Conservation (phyloP, 495 filamentous ascomycete genomes). For the Thermochaetoides thermophila region DNA sequence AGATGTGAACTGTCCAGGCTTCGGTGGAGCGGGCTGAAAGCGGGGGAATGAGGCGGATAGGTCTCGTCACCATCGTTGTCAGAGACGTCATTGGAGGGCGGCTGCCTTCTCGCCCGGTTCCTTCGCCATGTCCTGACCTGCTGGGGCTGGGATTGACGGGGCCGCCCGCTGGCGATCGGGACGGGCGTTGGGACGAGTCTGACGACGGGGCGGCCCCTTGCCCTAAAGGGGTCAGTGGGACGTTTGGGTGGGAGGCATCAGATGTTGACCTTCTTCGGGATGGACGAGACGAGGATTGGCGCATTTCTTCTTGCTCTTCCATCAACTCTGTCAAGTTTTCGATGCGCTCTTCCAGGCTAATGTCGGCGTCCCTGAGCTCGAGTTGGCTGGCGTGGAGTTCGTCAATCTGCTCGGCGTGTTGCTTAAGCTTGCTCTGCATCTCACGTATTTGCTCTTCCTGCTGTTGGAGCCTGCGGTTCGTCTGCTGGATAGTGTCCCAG, state of each 20-base stretch:
- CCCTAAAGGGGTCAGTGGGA: conserved; percentile 20
- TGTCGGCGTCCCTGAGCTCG: conserved; percentile 36
- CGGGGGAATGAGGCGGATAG: conserved; percentile 2
- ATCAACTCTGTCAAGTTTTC: conserved; percentile 30
- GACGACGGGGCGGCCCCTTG: conserved; percentile 11
- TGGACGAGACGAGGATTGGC: conserved; percentile 2
- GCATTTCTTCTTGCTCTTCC: conserved; percentile 17
- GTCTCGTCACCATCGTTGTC: background rate
- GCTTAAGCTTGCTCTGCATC: conserved; percentile 28
- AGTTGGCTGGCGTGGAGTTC: conserved; percentile 28
- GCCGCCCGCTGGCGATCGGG: conserved; percentile 10
- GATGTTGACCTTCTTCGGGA: conserved; percentile 21
- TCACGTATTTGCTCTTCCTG: conserved; percentile 31
- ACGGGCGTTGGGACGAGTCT: conserved; percentile 6
- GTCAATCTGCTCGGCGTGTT: conserved; percentile 26
- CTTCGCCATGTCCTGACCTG: conserved; percentile 8
- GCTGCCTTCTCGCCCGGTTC: conserved; percentile 7
- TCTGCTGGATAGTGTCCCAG: conserved; percentile 33
- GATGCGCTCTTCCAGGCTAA: conserved; percentile 36
- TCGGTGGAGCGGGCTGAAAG: conserved; percentile 13
- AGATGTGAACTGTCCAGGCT: conserved; percentile 42
- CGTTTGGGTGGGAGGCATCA: conserved; percentile 16
- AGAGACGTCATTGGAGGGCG: conserved; percentile 1
- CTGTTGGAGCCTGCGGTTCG: conserved; percentile 26
- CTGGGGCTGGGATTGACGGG: conserved; percentile 1